Conservation (phyloP, 2,329 filamentous ascomycete species). For the Pseudocercospora musae region DNA sequence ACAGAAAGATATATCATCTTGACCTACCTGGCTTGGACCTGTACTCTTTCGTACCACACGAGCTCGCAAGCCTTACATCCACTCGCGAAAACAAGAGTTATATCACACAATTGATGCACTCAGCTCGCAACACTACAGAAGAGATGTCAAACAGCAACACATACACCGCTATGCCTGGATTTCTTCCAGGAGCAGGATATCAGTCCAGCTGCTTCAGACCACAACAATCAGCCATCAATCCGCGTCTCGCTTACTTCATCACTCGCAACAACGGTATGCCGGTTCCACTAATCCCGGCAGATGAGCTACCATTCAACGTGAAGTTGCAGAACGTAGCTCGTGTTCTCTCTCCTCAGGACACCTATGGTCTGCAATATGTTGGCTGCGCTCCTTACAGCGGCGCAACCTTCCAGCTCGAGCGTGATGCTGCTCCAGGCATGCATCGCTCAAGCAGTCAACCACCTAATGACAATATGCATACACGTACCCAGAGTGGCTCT, state of each 20-base stretch:
- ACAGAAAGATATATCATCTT: background rate
- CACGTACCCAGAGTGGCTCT: conserved; percentile 17
- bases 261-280: conserved; percentile 35
- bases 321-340: conserved; percentile 39
- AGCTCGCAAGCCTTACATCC: background rate
- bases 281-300: conserved; percentile 43
- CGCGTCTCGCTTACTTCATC: conserved; percentile 38
- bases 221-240: conserved; percentile 3
- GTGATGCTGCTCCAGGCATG: conserved; percentile 7
- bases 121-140: background rate
- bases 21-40: background rate
- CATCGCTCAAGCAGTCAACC: conserved; percentile 21
- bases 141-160: conserved; percentile 4
- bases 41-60: conserved; percentile 2
- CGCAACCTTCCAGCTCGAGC: conserved; percentile 26
- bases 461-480: conserved; percentile 11
- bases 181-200: conserved; percentile 4
- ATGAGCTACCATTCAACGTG: conserved; percentile 42
- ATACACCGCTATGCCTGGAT: conserved; percentile 9
- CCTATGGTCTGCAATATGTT: conserved; percentile 32
- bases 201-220: conserved; percentile 2
- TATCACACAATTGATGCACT: background rate
- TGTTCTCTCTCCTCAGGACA: conserved; percentile 32
- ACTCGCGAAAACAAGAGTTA: background rate
- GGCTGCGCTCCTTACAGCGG: conserved; percentile 29